A percentile compares a stretch with the other conserved stretches of the same genome.
Evolutionary conservation across 2,329 filamentous ascomycete species (phyloP).

Genomic region (Pseudocercospora ulei): DNA sequence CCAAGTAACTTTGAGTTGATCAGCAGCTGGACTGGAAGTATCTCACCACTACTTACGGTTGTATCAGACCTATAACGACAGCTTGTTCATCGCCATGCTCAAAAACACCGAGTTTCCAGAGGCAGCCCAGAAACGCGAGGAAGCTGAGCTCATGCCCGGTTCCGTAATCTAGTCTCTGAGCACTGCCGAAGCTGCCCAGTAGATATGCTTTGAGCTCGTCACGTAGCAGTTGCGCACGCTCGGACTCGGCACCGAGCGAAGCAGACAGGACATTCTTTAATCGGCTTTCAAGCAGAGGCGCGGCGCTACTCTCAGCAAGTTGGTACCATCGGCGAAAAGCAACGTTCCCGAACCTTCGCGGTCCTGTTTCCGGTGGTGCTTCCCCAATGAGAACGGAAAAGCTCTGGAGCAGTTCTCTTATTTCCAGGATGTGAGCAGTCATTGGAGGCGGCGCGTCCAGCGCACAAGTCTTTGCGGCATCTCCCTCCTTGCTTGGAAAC

Average conservation of each 20-base stretch:
- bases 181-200: slow-evolving; percentile 74
- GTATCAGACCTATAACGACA: slow-evolving; percentile 71
- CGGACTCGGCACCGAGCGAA: background rate
- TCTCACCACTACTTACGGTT: slow-evolving; percentile 53
- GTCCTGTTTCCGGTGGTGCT: slow-evolving; percentile 73
- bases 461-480: slow-evolving; percentile 22
- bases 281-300: slow-evolving; percentile 39
- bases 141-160: slow-evolving; percentile 96
- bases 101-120: slow-evolving; percentile 88
- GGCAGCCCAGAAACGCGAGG: slow-evolving; percentile 73
- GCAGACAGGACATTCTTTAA: slow-evolving; percentile 12
- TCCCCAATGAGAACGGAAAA: slow-evolving; percentile 61
- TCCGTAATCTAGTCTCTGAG: slow-evolving; percentile 85
- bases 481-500: slow-evolving; percentile 54
- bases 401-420: slow-evolving; percentile 57
- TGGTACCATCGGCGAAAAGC: slow-evolving; percentile 79
- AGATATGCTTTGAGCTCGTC: slow-evolving; percentile 69
- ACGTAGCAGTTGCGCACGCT: slow-evolving; percentile 10
- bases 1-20: slow-evolving; percentile 54
- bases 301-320: slow-evolving; percentile 53
- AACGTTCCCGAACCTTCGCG: slow-evolving; percentile 81
- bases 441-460: slow-evolving; percentile 46
- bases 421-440: slow-evolving; percentile 45
- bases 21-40: background rate
- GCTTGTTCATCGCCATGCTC: slow-evolving; percentile 59